Evolutionary conservation across 1,139 yeast genomes (phyloP).

Genomic region (Candida pseudoviswanathii): DNA sequence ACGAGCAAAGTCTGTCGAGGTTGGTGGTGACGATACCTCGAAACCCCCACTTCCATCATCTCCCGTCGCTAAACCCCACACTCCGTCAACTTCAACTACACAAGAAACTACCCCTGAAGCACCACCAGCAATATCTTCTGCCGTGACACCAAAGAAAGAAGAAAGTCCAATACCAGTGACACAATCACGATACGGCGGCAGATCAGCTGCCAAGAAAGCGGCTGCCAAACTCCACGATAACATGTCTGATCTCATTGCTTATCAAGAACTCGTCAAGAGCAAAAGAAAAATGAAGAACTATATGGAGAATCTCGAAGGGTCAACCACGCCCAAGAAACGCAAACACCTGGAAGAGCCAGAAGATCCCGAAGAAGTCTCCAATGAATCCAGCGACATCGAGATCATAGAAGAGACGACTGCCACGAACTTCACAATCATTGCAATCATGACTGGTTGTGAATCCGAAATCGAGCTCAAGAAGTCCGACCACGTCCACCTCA

Average conservation of each 20-base stretch:
- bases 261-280: constrained; percentile 50
- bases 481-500: constrained; percentile 30
- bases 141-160: neutral
- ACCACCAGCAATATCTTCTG: neutral
- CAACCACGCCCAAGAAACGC: constrained; percentile 15
- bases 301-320: constrained; percentile 35
- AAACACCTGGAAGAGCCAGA: constrained; percentile 5
- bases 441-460: constrained; percentile 69
- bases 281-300: constrained; percentile 40
- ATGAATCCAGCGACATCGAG: neutral
- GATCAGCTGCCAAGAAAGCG: constrained; percentile 68
- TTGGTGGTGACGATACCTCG: neutral
- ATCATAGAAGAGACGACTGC: constrained; percentile 12
- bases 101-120: neutral
- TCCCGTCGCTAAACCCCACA: neutral
- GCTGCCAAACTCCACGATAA: constrained; percentile 66
- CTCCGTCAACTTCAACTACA: neutral
- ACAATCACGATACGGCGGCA: constrained; percentile 21
- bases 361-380: neutral
- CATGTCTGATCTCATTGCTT: constrained; percentile 66
- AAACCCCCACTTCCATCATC: neutral
- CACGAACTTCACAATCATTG: constrained; percentile 28
- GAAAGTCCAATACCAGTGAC: neutral
- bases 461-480: constrained; percentile 40
- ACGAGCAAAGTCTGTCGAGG: neutral